Evolutionary conservation across 2,329 filamentous ascomycete genomes (phyloP).

Genomic region (Penicillium sp.): DNA sequence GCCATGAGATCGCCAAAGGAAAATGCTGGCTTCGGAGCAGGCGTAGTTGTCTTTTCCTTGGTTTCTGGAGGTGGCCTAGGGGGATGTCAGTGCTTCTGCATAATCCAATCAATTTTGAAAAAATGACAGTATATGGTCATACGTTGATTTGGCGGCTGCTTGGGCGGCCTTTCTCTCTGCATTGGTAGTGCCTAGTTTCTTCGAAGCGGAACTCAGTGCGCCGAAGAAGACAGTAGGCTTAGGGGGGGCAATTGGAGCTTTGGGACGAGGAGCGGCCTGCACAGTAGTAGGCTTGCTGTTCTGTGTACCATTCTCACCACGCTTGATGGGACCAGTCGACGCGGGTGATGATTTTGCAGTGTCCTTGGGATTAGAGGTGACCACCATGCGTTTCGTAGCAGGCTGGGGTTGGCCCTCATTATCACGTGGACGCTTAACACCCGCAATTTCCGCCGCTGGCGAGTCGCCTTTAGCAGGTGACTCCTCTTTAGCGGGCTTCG

Average conservation of each 20-base stretch:
- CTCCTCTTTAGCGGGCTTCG: slow-evolving; percentile 35
- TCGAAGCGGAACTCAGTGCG: slow-evolving; percentile 44
- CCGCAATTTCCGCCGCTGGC: slow-evolving; percentile 20
- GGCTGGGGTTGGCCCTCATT: slow-evolving; percentile 31
- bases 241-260: slow-evolving; percentile 35
- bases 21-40: slow-evolving; percentile 38
- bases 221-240: slow-evolving; percentile 45
- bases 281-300: slow-evolving; percentile 30
- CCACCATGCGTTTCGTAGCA: slow-evolving; percentile 35
- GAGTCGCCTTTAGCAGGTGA: slow-evolving; percentile 23
- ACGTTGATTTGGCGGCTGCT: slow-evolving; percentile 34
- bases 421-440: slow-evolving; percentile 37
- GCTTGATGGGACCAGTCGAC: slow-evolving; percentile 25
- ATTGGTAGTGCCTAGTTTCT: slow-evolving; percentile 47
- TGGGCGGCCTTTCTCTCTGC: slow-evolving; percentile 43
- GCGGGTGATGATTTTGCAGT: slow-evolving; percentile 16
- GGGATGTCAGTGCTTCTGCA: slow-evolving; percentile 11
- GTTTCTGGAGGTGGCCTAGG: slow-evolving; percentile 29
- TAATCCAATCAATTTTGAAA: background rate
- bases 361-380: slow-evolving; percentile 31
- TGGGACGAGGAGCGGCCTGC: slow-evolving; percentile 27
- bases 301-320: slow-evolving; percentile 16
- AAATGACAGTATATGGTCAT: slow-evolving; percentile 9
- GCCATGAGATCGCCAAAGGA: slow-evolving; percentile 47
- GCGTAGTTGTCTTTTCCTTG: slow-evolving; percentile 29